Conservation (phyloP, 352 stramenopile genomes). For the Phytopythium vexans region DNA sequence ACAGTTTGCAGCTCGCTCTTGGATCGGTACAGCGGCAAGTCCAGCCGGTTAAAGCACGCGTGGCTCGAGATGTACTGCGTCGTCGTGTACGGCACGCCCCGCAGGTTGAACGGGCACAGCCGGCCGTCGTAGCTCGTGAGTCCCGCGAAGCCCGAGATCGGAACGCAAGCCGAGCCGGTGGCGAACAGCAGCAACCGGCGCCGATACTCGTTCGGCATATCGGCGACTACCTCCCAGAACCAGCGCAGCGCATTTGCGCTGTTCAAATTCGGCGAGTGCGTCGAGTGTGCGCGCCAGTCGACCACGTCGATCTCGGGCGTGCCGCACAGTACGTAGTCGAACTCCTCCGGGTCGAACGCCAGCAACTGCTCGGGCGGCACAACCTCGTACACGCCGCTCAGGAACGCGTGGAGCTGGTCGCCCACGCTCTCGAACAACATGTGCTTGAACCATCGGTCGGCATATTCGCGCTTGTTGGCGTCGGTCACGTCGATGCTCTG, state of each 20-base stretch:
- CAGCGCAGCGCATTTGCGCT: slow-evolving; percentile 45
- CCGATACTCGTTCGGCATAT: slow-evolving; percentile 78
- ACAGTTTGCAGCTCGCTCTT: slow-evolving; percentile 81
- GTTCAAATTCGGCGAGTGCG: slow-evolving; percentile 43
- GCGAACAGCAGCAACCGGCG: slow-evolving; percentile 75
- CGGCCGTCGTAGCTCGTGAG: slow-evolving; percentile 82
- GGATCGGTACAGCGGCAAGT: slow-evolving; percentile 92
- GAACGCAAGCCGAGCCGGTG: slow-evolving; percentile 77
- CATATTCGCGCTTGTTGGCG: slow-evolving; percentile 92
- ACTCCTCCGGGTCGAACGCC: slow-evolving; percentile 96
- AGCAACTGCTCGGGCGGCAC: slow-evolving; percentile 93
- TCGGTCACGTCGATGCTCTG: slow-evolving; percentile 88
- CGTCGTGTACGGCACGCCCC: slow-evolving; percentile 35
- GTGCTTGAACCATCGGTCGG: slow-evolving; percentile 82
- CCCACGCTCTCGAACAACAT: slow-evolving; percentile 56
- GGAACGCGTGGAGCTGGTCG: slow-evolving; percentile 52
- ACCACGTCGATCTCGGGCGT: slow-evolving; percentile 94
- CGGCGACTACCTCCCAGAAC: slow-evolving; percentile 97
- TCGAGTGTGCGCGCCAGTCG: slow-evolving; percentile 93
- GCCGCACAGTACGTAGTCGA: slow-evolving; percentile 97
- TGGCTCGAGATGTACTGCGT: slow-evolving; percentile 73
- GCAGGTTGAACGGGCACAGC: slow-evolving; percentile 74
- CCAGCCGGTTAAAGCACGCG: slow-evolving; percentile 88
- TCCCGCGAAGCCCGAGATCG: slow-evolving; percentile 62
- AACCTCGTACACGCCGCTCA: slow-evolving; percentile 96